These are phyloP conservation scores for Avena atlantica DNA, from an alignment of 176 grass and related monocot genomes.

Conservation along the genomic window DNA sequence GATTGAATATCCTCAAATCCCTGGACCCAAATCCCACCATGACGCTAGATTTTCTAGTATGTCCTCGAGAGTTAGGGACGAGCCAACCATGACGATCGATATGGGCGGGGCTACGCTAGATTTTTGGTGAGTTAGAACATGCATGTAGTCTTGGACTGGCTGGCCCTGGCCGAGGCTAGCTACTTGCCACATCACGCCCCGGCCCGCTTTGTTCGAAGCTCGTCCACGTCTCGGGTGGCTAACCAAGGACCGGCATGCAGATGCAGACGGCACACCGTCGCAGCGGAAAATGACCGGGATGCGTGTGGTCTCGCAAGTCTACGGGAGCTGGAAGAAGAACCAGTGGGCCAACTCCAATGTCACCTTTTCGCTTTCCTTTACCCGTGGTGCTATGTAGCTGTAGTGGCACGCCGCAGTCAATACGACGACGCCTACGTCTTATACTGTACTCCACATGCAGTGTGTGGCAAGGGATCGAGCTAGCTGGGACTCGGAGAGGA, in stretches of 20 bases:
- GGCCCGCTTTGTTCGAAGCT: not conserved
- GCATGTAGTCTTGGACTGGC: not conserved
- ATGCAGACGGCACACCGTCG: not conserved
- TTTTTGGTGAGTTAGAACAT: too few relatives aligned
- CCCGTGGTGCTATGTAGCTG: not conserved
- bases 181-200: not conserved
- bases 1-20: too few relatives aligned
- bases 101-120: too few relatives aligned
- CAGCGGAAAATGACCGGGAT: conserved; percentile 6
- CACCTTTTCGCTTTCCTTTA: not conserved
- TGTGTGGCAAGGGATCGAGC: not conserved
- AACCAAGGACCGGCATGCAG: conserved; percentile 15
- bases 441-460: not conserved
- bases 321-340: not conserved
- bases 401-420: conserved; percentile 30
- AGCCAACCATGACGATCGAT: too few relatives aligned
- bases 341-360: not conserved
- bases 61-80: too few relatives aligned
- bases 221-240: conserved; percentile 2
- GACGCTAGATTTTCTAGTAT: too few relatives aligned
- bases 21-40: too few relatives aligned
- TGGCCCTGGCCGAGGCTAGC: not conserved
- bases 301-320: conserved; percentile 15
- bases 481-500: not conserved
- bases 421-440: not conserved